A percentile compares a stretch with the other conserved stretches of the same genome.
Conservation (phyloP, 2,329 filamentous ascomycete genomes). For the Lasiodiplodia hormozganensis region DNA sequence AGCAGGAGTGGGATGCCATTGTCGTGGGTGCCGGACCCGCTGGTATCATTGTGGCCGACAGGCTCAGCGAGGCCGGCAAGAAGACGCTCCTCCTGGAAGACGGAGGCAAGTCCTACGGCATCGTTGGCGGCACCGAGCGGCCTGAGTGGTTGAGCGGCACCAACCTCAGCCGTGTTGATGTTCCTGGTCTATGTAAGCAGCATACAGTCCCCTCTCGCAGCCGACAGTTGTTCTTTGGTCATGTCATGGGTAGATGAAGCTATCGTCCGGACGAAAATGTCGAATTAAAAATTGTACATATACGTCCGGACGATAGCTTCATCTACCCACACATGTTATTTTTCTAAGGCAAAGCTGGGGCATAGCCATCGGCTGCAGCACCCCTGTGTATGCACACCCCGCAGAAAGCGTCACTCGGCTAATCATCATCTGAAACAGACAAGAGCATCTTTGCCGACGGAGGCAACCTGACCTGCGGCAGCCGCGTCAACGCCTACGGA, state of each 20-base stretch:
- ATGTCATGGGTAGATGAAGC: too few species aligned
- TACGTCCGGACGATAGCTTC: too few species aligned
- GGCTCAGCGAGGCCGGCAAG: conserved; percentile 60
- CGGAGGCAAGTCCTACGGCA: conserved; percentile 58
- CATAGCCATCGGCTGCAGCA: too few species aligned
- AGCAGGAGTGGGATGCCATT: conserved; percentile 40
- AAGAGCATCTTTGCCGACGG: conserved; percentile 57
- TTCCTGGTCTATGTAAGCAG: conserved; percentile 53
- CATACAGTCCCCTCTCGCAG: too few species aligned
- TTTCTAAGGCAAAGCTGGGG: too few species aligned
- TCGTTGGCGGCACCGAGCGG: conserved; percentile 56
- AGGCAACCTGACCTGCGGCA: conserved; percentile 52
- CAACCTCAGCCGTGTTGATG: conserved; percentile 59
- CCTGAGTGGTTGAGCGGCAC: conserved; percentile 59
- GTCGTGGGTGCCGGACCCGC: conserved; percentile 60
- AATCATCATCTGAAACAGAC: conserved; percentile 38
- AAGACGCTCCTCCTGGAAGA: conserved; percentile 61
- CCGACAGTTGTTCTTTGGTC: too few species aligned
- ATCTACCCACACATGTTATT: too few species aligned
- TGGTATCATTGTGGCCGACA: conserved; percentile 60
- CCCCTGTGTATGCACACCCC: background rate
- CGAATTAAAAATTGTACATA: too few species aligned
- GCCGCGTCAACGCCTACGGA: conserved; percentile 52
- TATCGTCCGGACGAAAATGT: too few species aligned
- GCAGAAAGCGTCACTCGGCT: background rate